A percentile compares a stretch with the other conserved stretches of the same genome.
Evolutionary conservation across 2,329 filamentous ascomycete species (phyloP).

Genomic region (Beauveria caledonica): DNA sequence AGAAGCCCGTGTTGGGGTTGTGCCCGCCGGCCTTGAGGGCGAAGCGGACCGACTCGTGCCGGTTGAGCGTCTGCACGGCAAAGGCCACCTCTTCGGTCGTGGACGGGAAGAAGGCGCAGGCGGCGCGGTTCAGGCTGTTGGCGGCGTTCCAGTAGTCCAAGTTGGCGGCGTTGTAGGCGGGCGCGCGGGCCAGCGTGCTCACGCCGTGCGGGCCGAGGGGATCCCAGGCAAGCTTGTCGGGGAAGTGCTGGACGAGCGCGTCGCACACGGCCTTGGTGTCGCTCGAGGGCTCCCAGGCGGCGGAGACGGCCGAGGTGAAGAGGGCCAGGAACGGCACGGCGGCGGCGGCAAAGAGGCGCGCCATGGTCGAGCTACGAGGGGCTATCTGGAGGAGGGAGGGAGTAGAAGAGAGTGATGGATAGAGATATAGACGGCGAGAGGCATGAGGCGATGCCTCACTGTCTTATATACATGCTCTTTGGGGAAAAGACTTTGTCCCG

Average conservation of each 20-base stretch:
- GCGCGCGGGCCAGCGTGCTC: background rate
- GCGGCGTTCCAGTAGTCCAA: conserved; percentile 16
- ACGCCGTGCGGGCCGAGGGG: conserved; percentile 9
- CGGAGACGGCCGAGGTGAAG: background rate
- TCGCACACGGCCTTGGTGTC: conserved; percentile 14
- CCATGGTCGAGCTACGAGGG: background rate
- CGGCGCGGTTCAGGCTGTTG: conserved; percentile 18
- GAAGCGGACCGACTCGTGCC: conserved; percentile 24
- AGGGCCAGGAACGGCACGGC: background rate
- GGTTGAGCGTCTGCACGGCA: conserved; percentile 24
- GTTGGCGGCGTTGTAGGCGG: conserved; percentile 11
- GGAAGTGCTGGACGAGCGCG: conserved; percentile 10
- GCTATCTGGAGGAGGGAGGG: background rate
- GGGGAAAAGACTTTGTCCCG: background rate
- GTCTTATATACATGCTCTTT: background rate
- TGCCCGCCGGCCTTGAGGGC: conserved; percentile 32
- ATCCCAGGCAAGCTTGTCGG: conserved; percentile 14
- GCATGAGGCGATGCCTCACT: too few species aligned
- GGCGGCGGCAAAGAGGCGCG: background rate
- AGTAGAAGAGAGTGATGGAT: background rate
- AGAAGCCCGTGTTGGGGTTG: conserved; percentile 26
- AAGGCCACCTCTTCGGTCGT: conserved; percentile 25
- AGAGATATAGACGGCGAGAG: too few species aligned
- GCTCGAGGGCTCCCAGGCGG: background rate
- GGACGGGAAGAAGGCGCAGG: conserved; percentile 28